Evolutionary conservation across 257 asterid species (phyloP), one percentile per base, ranked within the genome.

Genomic region (Prunella vulgaris): DNA sequence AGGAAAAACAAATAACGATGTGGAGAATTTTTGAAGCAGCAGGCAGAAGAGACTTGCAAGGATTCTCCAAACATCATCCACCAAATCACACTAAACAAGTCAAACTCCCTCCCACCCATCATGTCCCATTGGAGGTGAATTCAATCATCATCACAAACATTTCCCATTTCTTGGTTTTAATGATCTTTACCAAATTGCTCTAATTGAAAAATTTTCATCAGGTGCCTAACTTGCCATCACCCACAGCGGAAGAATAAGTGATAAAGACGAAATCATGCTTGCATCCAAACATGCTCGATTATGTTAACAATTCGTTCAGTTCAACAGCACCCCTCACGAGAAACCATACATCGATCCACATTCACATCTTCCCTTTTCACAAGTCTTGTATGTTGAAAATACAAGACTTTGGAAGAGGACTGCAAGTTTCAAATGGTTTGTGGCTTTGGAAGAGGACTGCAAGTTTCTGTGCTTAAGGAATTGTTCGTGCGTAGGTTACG

Each of bases 1-100:
- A 0, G 97, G 97, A 30, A 82, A 96, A 84, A 88, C 97, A 2
- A 96, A 90, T 70, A 90, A 90, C 42, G 97, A 90, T 70, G 97
- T 90, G 54, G 88, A 90, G 82, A 90, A 88, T 69, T 90, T n/a
- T 25, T 90, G 97, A 96, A 88, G 96, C 63, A 88, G 96, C 58
- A 77, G 96, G 80, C 90, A 81, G 73, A 88, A 88, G 78, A 84
- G 95, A 66, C 66, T 90, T 69, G 84, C 92, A 4, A 85, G 90
- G 80, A 85, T 79, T 71, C 81, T 81, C 5, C 86, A 76, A 2
- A 71, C 74, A 4, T 56, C 85, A n/a, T 51, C 89, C 37, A 77
- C 57, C 73, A 84, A 74, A 63, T 60, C 88, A 17, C 76, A 68
- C 54, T 49, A 81, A 77, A 75, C 78, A 79, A 44, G 60, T 24